Evolutionary conservation across 1,284 basidiomycete species (phyloP).

Genomic region (Austropuccinia psidii): DNA sequence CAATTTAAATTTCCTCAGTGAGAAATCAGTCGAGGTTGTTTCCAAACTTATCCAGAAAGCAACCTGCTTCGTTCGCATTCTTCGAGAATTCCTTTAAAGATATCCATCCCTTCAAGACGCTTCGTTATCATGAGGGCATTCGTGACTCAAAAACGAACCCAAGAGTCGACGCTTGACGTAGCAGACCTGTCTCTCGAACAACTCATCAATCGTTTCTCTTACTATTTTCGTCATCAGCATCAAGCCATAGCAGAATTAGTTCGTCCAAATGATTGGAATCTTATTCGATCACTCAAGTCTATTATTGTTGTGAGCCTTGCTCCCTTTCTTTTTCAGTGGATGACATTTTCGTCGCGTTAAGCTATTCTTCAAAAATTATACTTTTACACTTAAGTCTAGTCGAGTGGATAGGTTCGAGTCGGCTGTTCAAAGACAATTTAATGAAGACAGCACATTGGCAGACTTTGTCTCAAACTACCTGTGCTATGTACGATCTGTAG

Average conservation of each 20-base stretch:
- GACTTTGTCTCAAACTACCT: conserved; percentile 32
- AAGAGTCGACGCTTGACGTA: neutral
- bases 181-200: conserved; percentile 1
- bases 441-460: conserved; percentile 10
- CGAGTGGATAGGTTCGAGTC: conserved; percentile 7
- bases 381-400: neutral
- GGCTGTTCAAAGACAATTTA: conserved; percentile 8
- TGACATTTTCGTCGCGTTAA: neutral
- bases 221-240: conserved; percentile 19
- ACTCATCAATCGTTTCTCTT: conserved; percentile 14
- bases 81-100: no score
- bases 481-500: neutral
- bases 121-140: conserved; percentile 1
- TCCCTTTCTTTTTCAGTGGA: neutral
- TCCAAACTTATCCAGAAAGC: no score
- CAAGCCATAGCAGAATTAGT: conserved; percentile 5
- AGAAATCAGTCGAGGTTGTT: no score
- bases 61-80: no score
- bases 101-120: no score
- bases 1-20: no score
- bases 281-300: conserved; percentile 11
- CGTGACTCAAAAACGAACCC: neutral
- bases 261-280: conserved; percentile 16
- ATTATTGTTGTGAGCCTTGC: neutral
- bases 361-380: neutral